Evolutionary conservation across 2,329 filamentous ascomycete genomes (phyloP).

Genomic region (Fusarium bactridioides): DNA sequence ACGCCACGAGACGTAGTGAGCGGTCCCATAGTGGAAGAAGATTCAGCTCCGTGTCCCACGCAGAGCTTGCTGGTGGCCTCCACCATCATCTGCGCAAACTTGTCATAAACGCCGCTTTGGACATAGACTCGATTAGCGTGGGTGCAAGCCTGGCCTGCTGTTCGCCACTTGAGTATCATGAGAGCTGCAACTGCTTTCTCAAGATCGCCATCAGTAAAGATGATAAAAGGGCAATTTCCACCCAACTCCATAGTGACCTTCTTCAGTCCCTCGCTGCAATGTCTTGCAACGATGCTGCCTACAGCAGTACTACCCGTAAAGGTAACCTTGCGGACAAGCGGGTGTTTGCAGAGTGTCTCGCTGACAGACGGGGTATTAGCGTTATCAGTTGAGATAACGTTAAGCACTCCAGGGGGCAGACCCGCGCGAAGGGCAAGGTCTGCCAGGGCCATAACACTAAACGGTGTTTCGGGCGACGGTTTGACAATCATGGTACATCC

Average conservation of each 20-base stretch:
- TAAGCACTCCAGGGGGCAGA: conserved; percentile 76
- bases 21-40: conserved; percentile 1
- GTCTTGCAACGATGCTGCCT: conserved; percentile 69
- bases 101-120: conserved; percentile 65
- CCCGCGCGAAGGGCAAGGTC: conserved; percentile 75
- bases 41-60: neutral
- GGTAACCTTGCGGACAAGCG: conserved; percentile 67
- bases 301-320: conserved; percentile 79
- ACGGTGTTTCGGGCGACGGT: conserved; percentile 76
- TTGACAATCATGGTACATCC: conserved; percentile 80
- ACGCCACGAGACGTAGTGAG: conserved; percentile 8
- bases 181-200: neutral
- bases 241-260: conserved; percentile 74
- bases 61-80: neutral
- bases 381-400: conserved; percentile 48
- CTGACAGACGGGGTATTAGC: conserved; percentile 53
- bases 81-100: neutral
- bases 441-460: conserved; percentile 73
- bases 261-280: conserved; percentile 70
- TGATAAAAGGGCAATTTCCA: conserved; percentile 72
- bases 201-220: conserved; percentile 70
- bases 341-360: conserved; percentile 56
- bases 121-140: conserved; percentile 66
- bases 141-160: conserved; percentile 76
- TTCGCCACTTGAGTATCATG: conserved; percentile 65